A percentile compares a stretch with the other conserved stretches of the same genome.
phyloP scores from a whole-genome alignment of 345 rosid species.

The Balakata baccata region DNA sequence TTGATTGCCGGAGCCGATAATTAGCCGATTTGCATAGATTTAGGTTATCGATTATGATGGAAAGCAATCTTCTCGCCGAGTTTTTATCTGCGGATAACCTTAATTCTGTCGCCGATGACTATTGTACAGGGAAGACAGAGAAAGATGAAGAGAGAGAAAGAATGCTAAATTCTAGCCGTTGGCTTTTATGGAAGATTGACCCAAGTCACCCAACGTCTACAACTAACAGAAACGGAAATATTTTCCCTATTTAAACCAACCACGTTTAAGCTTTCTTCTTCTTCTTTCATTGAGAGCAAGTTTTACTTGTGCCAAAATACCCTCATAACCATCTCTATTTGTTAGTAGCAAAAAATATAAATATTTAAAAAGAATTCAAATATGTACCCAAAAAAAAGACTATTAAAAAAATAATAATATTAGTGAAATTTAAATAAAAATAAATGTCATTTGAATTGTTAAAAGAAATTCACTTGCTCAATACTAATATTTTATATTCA shows the following conservation, averaged over 20 bases:
- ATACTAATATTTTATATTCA: too few relatives aligned
- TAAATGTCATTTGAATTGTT: too few relatives aligned
- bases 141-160: neutral
- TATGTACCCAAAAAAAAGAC: too few relatives aligned
- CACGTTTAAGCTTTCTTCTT: neutral
- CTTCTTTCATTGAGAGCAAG: neutral
- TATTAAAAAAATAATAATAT: too few relatives aligned
- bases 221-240: constrained; percentile 5
- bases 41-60: constrained; percentile 19
- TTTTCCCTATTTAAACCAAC: neutral
- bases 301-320: too few relatives aligned
- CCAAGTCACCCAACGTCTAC: constrained; percentile 28
- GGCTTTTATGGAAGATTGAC: constrained; percentile 32
- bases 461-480: too few relatives aligned
- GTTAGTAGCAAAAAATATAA: too few relatives aligned
- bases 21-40: constrained; percentile 11
- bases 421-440: too few relatives aligned
- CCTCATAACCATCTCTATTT: too few relatives aligned
- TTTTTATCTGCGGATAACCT: constrained; percentile 25
- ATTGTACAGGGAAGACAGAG: neutral
- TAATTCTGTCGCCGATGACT: constrained; percentile 20
- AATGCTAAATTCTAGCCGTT: constrained; percentile 43
- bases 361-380: too few relatives aligned
- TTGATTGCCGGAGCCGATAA: constrained; percentile 11
- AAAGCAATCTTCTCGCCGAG: constrained; percentile 36